Evolutionary conservation across 208 protist genomes (phyloP), one percentile per base, ranked within the genome.

Genomic region (Endotrypanum monterogeii): DNA sequence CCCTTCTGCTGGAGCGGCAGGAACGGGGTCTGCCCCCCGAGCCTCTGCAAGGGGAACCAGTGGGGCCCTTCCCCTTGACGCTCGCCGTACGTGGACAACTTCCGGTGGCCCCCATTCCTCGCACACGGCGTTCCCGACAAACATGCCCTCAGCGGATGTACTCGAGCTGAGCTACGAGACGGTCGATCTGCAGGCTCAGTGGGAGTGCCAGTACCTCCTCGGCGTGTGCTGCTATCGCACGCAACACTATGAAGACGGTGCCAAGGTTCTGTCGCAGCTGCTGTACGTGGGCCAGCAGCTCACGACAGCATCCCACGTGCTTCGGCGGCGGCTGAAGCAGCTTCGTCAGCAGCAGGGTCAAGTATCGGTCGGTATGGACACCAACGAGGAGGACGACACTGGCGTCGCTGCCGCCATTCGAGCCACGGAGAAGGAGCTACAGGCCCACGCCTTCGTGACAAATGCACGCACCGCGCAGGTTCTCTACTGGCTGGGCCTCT

Each of bases 151-250:
- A 16, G 23, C 44, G 18, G 44, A 68, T 28, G 37, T 9, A 7
- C n/a, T 78, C 37, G 68, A 76, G 18, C 50, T 78, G 18, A 71
- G 66, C 61, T 60, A 74, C 68, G 73, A 73, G 37, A 23, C 46
- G n/a, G 70, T 88, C 4, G 86, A 91, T 60, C 67, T 90, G 55
- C 60, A 76, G 54, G 74, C 87, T 30, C 74, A 85, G 41, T 94
- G 89, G 89, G 76, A 86, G 14, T 96, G 91, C 69, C 86, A 94
- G 62, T 96, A 94, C 73, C 73, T 96, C 14, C 74, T 93, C 44
- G 91, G 86, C 1, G 89, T 96, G n/a, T 88, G 82, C 68, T 96
- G 89, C 73, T 83, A 74, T 30, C 87, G 80, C 66, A 84, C 83
- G n/a, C 70, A 87, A 57, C 83, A 82, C 67, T 92, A 91, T 74